Evolutionary conservation across 2,329 filamentous ascomycete genomes (phyloP).

Genomic region (Exophiala calicioides): DNA sequence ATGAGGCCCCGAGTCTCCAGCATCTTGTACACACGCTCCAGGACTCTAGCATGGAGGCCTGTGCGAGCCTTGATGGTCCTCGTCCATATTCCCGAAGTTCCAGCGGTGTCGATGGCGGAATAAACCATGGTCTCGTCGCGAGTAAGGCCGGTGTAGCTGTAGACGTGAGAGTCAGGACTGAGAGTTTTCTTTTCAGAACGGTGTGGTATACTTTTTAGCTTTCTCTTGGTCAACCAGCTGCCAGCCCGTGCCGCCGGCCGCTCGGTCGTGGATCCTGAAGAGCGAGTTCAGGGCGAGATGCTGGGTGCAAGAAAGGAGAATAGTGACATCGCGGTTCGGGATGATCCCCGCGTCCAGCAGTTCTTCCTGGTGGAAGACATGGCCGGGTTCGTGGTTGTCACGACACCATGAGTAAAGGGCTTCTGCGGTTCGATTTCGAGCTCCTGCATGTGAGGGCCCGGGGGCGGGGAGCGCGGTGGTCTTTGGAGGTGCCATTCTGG

Average conservation of each 20-base stretch:
- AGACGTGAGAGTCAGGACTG: constrained; percentile 23
- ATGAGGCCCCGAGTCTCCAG: constrained; percentile 82
- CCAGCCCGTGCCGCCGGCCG: constrained; percentile 48
- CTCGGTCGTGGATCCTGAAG: constrained; percentile 45
- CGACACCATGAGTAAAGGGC: constrained; percentile 49
- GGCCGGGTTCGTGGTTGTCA: constrained; percentile 42
- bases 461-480: constrained; percentile 34
- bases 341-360: constrained; percentile 46
- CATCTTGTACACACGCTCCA: constrained; percentile 79
- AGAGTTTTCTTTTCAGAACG: constrained; percentile 3
- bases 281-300: constrained; percentile 49
- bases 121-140: constrained; percentile 79
- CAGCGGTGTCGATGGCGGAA: constrained; percentile 81
- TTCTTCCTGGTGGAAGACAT: constrained; percentile 51
- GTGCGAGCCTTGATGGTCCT: constrained; percentile 78
- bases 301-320: constrained; percentile 48
- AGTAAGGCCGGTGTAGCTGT: constrained; percentile 46
- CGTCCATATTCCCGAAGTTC: constrained; percentile 85
- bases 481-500: constrained; percentile 27
- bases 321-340: constrained; percentile 44
- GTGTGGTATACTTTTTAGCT: constrained; percentile 47
- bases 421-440: constrained; percentile 41
- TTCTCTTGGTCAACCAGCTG: constrained; percentile 51
- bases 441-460: constrained; percentile 31
- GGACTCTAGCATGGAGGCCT: constrained; percentile 78